A percentile compares a stretch with the other conserved stretches of the same genome.
phyloP scores from a whole-genome alignment of 345 rosid genomes.

The Theobroma cacao region DNA sequence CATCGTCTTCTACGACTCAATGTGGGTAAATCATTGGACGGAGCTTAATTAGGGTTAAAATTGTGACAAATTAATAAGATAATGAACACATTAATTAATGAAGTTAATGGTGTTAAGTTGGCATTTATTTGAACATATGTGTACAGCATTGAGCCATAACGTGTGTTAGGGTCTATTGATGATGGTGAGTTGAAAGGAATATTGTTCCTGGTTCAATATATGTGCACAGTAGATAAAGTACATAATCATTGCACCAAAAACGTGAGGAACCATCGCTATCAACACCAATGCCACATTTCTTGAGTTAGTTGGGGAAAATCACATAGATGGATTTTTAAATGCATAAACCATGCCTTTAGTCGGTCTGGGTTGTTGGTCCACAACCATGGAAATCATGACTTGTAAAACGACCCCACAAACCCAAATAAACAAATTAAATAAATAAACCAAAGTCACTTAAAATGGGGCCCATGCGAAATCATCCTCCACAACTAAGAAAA shows the following conservation, averaged over 20 bases:
- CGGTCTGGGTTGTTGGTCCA: constrained; percentile 35
- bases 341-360: not conserved
- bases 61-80: not conserved
- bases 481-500: not conserved
- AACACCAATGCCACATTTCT: not conserved
- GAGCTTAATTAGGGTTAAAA: too few species aligned
- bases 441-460: constrained; percentile 2
- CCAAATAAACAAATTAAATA: not conserved
- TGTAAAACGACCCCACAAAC: constrained; percentile 16
- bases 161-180: not conserved
- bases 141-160: too few species aligned
- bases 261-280: constrained; percentile 6
- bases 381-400: constrained; percentile 16
- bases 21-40: too few species aligned
- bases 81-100: not conserved
- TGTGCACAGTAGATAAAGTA: not conserved
- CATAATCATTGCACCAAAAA: not conserved
- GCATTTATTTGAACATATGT: not conserved
- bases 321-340: not conserved
- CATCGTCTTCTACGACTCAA: too few species aligned
- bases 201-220: not conserved
- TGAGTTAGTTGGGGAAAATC: constrained; percentile 11
- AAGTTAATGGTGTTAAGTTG: not conserved
- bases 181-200: not conserved
- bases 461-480: constrained; percentile 27